Percentiles rank a stretch among this genome's conserved stretches.
These are phyloP conservation scores for Debaryomyces maramus DNA, from an alignment of 805 yeast genomes.

Conservation along the genomic window DNA sequence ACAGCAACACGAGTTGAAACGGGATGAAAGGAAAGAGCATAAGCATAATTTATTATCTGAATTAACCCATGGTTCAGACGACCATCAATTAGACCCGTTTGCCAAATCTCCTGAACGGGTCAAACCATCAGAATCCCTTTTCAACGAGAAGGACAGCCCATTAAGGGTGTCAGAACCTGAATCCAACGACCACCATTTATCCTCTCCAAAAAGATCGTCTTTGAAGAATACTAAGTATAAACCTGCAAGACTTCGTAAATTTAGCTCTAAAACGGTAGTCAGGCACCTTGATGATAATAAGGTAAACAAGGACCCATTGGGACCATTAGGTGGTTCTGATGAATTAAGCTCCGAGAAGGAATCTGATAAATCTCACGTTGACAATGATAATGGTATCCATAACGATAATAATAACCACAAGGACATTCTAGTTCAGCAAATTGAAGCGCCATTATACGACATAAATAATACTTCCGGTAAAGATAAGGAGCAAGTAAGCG, in stretches of 20 bases:
- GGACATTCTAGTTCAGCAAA: slow-evolving; percentile 37
- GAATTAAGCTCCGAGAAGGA: slow-evolving; percentile 11
- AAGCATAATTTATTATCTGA: slow-evolving; percentile 39
- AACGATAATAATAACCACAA: background rate
- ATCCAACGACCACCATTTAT: slow-evolving; percentile 3
- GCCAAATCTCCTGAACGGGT: slow-evolving; percentile 24
- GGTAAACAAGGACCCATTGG: slow-evolving; percentile 18
- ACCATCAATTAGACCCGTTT: slow-evolving; percentile 36
- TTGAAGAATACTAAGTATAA: slow-evolving; percentile 31
- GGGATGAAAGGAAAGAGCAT: slow-evolving; percentile 33
- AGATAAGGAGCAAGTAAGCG: slow-evolving; percentile 4
- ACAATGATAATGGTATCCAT: slow-evolving; percentile 21
- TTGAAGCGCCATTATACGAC: slow-evolving; percentile 57
- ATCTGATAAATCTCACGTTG: slow-evolving; percentile 16
- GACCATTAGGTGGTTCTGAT: slow-evolving; percentile 25
- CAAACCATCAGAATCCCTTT: slow-evolving; percentile 27
- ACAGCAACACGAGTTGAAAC: slow-evolving; percentile 32
- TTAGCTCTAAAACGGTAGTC: slow-evolving; percentile 28
- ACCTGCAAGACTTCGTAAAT: slow-evolving; percentile 32
- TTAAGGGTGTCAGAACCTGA: slow-evolving; percentile 14
- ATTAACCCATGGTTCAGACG: slow-evolving; percentile 38
- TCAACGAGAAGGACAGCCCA: slow-evolving; percentile 35
- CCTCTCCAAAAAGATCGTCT: slow-evolving; percentile 25
- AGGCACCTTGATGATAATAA: slow-evolving; percentile 22
- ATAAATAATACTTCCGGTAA: slow-evolving; percentile 15